Evolutionary conservation across 208 protist genomes (phyloP).

Genomic region (Blechomonas ayalai): DNA sequence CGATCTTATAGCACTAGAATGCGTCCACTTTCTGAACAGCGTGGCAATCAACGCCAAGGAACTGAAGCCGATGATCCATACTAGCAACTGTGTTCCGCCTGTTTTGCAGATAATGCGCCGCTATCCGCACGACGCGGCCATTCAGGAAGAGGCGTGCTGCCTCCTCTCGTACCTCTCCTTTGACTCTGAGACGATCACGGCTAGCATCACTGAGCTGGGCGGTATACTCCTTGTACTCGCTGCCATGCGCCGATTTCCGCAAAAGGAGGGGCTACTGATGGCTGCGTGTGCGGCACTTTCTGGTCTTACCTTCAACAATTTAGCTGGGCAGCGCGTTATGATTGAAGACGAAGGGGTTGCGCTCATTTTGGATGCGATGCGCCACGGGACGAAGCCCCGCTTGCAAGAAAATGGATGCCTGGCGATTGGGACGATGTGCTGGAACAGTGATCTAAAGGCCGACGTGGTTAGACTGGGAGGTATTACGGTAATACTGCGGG

Average conservation of each 20-base stretch:
- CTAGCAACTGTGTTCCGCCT: conserved; percentile 63
- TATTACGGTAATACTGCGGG: conserved; percentile 76
- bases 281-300: conserved; percentile 80
- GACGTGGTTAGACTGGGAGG: conserved; percentile 77
- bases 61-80: conserved; percentile 70
- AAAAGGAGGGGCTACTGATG: conserved; percentile 78
- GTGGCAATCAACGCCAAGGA: conserved; percentile 85
- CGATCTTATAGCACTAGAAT: conserved; percentile 55
- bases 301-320: conserved; percentile 84
- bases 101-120: conserved; percentile 71
- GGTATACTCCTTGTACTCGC: conserved; percentile 69
- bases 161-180: conserved; percentile 89
- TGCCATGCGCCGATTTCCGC: conserved; percentile 74
- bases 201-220: conserved; percentile 62
- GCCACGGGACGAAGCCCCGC: conserved; percentile 56
- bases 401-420: conserved; percentile 86
- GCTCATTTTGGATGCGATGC: conserved; percentile 80
- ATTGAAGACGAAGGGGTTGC: conserved; percentile 66
- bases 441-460: conserved; percentile 86
- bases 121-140: conserved; percentile 44
- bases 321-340: conserved; percentile 70
- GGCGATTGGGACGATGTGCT: conserved; percentile 88
- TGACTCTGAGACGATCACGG: conserved; percentile 85
- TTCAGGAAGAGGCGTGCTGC: conserved; percentile 79
- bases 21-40: conserved; percentile 70